Evolutionary conservation across 495 filamentous ascomycete species (phyloP).

Genomic region (Barbatosphaeria neglecta): DNA sequence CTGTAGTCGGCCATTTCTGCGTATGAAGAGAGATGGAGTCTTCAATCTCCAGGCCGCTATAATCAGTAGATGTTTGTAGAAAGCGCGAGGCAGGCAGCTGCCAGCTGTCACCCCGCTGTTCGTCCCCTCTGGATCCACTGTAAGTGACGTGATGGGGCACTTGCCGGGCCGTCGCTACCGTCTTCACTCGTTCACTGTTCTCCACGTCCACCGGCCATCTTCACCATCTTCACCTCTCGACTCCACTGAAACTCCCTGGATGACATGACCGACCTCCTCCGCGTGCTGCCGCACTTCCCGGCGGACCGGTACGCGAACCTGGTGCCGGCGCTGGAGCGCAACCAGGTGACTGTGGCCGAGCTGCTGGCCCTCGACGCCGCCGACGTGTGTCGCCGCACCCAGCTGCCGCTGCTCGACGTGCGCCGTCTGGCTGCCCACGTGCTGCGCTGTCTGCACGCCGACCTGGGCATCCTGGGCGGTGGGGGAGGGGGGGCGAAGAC

Average conservation of each 20-base stretch:
- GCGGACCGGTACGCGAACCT: constrained; percentile 60
- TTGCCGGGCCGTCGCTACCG: no score
- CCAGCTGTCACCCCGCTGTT: no score
- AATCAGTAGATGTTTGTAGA: no score
- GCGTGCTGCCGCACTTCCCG: constrained; percentile 68
- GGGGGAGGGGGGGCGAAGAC: constrained; percentile 5
- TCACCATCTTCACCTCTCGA: constrained; percentile 3
- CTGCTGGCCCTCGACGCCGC: constrained; percentile 73
- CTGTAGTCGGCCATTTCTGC: no score
- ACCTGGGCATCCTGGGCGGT: constrained; percentile 38
- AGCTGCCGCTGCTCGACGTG: constrained; percentile 68
- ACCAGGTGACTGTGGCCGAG: constrained; percentile 65
- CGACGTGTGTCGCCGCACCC: constrained; percentile 78
- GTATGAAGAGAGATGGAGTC: no score
- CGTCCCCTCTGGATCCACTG: no score
- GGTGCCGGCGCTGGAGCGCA: constrained; percentile 66
- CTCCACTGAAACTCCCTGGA: constrained; percentile 3
- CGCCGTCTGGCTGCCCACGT: constrained; percentile 55
- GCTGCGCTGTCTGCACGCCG: constrained; percentile 50
- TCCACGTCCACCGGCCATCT: no score
- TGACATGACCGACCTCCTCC: constrained; percentile 79
- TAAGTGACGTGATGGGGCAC: no score
- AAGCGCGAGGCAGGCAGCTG: no score
- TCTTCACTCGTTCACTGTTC: no score
- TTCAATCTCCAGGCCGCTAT: no score